Evolutionary conservation across 2,329 filamentous ascomycete genomes (phyloP).

Genomic region (Cladosporium sp.): DNA sequence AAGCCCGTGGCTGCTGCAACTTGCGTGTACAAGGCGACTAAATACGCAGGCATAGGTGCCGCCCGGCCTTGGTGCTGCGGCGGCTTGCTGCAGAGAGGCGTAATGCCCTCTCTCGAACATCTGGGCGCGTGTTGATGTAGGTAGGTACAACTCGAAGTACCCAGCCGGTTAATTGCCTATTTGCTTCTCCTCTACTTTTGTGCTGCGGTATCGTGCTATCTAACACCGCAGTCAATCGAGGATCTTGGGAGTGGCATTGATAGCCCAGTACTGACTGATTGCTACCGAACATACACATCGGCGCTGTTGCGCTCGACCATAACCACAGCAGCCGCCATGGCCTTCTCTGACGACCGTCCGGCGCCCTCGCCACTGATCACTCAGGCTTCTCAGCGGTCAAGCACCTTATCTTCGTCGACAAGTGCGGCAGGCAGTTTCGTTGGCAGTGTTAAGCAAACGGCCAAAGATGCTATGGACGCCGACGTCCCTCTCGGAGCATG

Average conservation of each 20-base stretch:
- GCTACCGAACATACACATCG: neutral
- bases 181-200: neutral
- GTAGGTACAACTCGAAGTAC: neutral
- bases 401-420: constrained; percentile 1
- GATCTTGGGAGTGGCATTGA: neutral
- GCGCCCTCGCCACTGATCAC: constrained; percentile 5
- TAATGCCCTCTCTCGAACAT: constrained; percentile 9
- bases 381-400: neutral
- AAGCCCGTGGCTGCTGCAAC: neutral
- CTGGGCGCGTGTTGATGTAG: neutral
- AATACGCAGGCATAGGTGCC: neutral
- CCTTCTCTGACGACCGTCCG: constrained; percentile 8
- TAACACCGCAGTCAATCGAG: neutral
- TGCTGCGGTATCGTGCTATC: neutral
- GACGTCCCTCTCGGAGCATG: constrained; percentile 45
- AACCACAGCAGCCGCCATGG: constrained; percentile 1
- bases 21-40: neutral
- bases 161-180: neutral
- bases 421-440: constrained; percentile 16
- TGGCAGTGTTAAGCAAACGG: constrained; percentile 15
- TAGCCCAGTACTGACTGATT: constrained; percentile 6
- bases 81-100: constrained; percentile 2
- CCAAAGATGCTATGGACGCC: constrained; percentile 20
- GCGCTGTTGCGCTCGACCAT: constrained; percentile 5
- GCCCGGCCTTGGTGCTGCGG: constrained; percentile 3